Conservation (phyloP, 306 rosid genomes). For the Quercus robur region DNA sequence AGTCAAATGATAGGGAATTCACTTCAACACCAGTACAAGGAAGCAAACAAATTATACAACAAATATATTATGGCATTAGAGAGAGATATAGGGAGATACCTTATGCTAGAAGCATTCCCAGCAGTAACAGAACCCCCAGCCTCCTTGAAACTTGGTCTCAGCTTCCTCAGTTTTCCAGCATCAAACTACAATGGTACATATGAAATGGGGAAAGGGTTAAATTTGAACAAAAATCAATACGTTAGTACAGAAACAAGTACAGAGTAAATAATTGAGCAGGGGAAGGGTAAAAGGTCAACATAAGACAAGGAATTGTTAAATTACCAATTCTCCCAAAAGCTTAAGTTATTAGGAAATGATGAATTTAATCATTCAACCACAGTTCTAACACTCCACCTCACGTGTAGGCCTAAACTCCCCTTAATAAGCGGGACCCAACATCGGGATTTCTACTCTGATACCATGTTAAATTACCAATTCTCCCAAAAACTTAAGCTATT, state of each 20-base stretch:
- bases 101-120: slow-evolving; percentile 89
- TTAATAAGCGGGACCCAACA: no score
- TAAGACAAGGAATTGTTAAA: background rate
- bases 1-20: slow-evolving; percentile 12
- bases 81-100: slow-evolving; percentile 32
- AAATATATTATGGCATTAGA: background rate
- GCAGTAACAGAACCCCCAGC: slow-evolving; percentile 85
- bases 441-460: no score
- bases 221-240: background rate
- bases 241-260: no score
- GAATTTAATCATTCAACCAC: no score
- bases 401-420: no score
- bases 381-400: no score
- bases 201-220: background rate
- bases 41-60: background rate
- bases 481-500: no score
- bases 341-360: no score
- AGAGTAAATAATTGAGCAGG: no score
- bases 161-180: slow-evolving; percentile 75
- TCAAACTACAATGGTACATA: slow-evolving; percentile 57
- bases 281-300: background rate
- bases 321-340: no score
- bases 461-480: no score
- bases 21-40: slow-evolving; percentile 9
- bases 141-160: slow-evolving; percentile 80